These are phyloP conservation scores for Nicotiana knightiana DNA, from an alignment of 257 asterid genomes.

Conservation along the genomic window DNA sequence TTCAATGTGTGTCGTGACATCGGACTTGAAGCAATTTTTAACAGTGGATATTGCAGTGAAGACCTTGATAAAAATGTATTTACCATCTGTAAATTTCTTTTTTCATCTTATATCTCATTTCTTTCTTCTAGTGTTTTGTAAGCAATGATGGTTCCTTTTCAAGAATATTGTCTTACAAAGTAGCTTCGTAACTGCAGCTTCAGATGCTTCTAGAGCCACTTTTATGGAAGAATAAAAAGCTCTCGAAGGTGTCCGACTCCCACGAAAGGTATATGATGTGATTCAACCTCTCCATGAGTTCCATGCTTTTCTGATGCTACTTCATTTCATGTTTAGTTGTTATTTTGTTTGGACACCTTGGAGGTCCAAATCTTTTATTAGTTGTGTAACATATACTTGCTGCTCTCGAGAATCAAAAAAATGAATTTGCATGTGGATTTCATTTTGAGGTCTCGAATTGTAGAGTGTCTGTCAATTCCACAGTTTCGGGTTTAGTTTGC, in stretches of 20 bases:
- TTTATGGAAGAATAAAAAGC: constrained; percentile 60
- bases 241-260: constrained; percentile 25
- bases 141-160: constrained; percentile 4
- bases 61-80: neutral
- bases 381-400: neutral
- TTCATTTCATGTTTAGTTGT: neutral
- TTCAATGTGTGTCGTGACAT: neutral
- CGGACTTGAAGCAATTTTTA: neutral
- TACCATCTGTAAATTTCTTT: neutral
- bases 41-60: neutral
- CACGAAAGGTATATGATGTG: constrained; percentile 52
- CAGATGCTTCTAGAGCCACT: constrained; percentile 76
- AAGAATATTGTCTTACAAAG: neutral
- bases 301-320: neutral
- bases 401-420: neutral
- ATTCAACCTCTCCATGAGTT: too few species aligned
- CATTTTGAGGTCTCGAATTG: too few species aligned
- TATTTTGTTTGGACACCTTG: neutral
- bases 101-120: neutral
- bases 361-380: neutral
- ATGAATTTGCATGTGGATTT: neutral
- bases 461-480: too few species aligned
- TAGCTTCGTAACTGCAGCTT: constrained; percentile 44
- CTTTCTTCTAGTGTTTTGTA: constrained; percentile 2
- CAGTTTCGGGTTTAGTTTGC: too few species aligned